phyloP scores from a whole-genome alignment of 164 flowering plant species.

The Akebia trifoliata region DNA sequence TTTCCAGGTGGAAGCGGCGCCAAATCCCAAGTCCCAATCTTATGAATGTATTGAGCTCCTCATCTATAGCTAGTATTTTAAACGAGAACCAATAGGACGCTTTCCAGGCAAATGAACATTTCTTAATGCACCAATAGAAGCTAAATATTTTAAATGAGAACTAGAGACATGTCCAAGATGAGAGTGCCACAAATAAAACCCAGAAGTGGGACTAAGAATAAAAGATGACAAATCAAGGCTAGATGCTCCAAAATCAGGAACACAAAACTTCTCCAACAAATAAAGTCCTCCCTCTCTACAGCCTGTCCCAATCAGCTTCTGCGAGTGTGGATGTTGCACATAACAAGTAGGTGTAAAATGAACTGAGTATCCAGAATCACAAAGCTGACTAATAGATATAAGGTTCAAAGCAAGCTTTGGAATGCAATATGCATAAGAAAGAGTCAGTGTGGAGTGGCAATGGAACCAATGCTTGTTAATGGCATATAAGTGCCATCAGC shows the following conservation, averaged over 20 bases:
- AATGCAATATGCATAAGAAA: conserved; percentile 8
- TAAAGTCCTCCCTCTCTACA: conserved; percentile 17
- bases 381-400: conserved; percentile 16
- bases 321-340: conserved; percentile 12
- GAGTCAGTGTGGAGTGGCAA: conserved; percentile 4
- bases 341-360: conserved; percentile 10
- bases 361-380: conserved; percentile 7
- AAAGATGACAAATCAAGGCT: conserved; percentile 18
- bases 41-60: too few species aligned
- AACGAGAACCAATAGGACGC: too few species aligned
- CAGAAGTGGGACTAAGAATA: conserved; percentile 7
- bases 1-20: too few species aligned
- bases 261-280: conserved; percentile 4
- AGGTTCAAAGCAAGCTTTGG: conserved; percentile 5
- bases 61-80: too few species aligned
- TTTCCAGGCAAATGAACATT: too few species aligned
- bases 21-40: too few species aligned
- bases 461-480: not conserved
- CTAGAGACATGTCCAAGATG: conserved; percentile 11
- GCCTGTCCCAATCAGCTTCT: conserved; percentile 18
- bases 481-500: too few species aligned
- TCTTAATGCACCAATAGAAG: not conserved
- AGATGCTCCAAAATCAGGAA: conserved; percentile 2
- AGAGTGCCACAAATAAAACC: conserved; percentile 21
- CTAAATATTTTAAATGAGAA: not conserved